Conservation (phyloP, 2,329 filamentous ascomycete genomes). For the Chlorencoelia australis region DNA sequence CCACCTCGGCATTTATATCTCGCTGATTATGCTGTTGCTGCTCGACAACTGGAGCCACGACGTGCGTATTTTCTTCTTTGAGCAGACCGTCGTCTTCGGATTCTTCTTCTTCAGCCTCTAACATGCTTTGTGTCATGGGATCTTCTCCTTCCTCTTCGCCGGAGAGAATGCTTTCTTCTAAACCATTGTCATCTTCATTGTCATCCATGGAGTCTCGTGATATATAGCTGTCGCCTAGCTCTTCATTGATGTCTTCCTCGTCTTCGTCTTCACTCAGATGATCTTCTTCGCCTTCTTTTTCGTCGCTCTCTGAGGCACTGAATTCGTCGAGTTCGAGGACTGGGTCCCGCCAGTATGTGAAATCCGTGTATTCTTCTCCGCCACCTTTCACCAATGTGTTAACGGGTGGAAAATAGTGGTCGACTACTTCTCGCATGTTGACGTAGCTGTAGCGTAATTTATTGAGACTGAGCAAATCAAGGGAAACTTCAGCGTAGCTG, state of each 20-base stretch:
- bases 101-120: constrained; percentile 26
- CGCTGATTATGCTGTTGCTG: no score
- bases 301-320: constrained; percentile 65
- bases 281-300: constrained; percentile 44
- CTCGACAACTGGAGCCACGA: no score
- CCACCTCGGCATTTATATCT: constrained; percentile 46
- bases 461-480: constrained; percentile 83
- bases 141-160: constrained; percentile 21
- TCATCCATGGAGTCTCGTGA: constrained; percentile 41
- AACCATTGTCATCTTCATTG: constrained; percentile 29
- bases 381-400: constrained; percentile 78
- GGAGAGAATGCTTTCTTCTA: constrained; percentile 21
- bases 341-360: constrained; percentile 87
- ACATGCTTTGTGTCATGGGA: constrained; percentile 14
- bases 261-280: constrained; percentile 38
- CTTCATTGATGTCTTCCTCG: constrained; percentile 41
- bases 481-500: constrained; percentile 86
- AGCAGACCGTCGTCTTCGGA: no score
- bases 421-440: constrained; percentile 92
- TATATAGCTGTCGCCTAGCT: constrained; percentile 46
- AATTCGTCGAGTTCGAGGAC: constrained; percentile 83
- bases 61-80: constrained; percentile 10
- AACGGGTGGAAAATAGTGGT: constrained; percentile 95
- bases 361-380: constrained; percentile 92
- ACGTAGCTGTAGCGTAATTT: constrained; percentile 96